Evolutionary conservation across 352 stramenopile genomes (phyloP), one percentile per base, ranked within the genome.

Genomic region (Pythium periplocum): DNA sequence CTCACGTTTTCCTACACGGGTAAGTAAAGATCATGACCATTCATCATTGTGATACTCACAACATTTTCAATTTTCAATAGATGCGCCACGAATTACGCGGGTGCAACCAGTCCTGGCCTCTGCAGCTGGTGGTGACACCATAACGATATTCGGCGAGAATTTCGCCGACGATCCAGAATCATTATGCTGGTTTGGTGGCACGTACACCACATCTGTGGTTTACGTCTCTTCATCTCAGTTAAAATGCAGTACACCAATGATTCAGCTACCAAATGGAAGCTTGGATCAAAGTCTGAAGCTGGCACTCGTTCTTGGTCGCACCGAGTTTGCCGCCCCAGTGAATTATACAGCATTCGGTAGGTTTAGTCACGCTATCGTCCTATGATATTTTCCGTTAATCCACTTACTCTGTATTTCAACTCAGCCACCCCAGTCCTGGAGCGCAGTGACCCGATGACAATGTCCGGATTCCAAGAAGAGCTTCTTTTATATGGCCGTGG

Each of bases 1-100:
- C 39, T 87, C 3, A 10, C 44, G 4, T 89, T 79, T 45, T 58
- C 44, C 9, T 89, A 78, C 54, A 69, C 52, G 65, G 75, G 80
- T 88, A 73, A 59, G 40, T 42, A 42, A 42, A 42, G 7, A 12
- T 42, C 12, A 12, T 42, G 38, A 42, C 38, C 7, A 42, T 42
- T 42, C 38, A 42, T 42, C 7, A 42, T 42, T 42, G 7, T 42
- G 38, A 42, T 42, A 26, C 17, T 26, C 17, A 26, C 17, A 26
- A 26, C 17, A 0, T 42, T 42, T 1, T 42, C 38, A 12, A 12
- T 42, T 42, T 12, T 42, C 17, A 26, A 12, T 42, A 42, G 38
- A 8, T 42, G 38, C 7, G 7, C 38, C 38, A 42, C 7, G 7
- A 42, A 12, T 42, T 8, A 8, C 12, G 12, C 7, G 38, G 12